These are phyloP conservation scores for Trichophyton benhamiae DNA, from an alignment of 2,329 filamentous ascomycete genomes.

Conservation along the genomic window DNA sequence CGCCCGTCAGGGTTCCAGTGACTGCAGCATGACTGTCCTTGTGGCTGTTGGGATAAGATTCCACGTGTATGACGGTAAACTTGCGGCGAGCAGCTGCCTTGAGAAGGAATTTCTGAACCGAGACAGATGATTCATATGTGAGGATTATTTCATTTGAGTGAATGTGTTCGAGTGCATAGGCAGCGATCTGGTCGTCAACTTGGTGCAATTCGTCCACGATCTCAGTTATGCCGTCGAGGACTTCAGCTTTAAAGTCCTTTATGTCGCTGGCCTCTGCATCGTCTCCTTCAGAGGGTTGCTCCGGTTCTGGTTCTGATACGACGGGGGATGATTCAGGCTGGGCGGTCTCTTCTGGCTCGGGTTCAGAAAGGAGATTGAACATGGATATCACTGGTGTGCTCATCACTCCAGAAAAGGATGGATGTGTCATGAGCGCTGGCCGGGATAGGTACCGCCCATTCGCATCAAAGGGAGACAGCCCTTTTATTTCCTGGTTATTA, in stretches of 20 bases:
- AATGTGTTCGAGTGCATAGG: constrained; percentile 79
- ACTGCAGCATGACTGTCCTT: constrained; percentile 50
- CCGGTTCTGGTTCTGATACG: constrained; percentile 16
- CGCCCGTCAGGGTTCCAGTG: constrained; percentile 40
- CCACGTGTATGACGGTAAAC: constrained; percentile 79
- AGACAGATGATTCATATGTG: constrained; percentile 72
- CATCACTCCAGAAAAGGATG: constrained; percentile 22
- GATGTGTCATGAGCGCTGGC: constrained; percentile 33
- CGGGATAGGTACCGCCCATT: constrained; percentile 32
- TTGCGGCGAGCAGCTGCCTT: constrained; percentile 78
- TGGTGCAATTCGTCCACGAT: constrained; percentile 90
- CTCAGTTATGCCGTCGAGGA: constrained; percentile 87
- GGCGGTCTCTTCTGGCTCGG: constrained; percentile 35
- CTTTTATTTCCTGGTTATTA: not conserved
- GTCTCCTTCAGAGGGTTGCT: constrained; percentile 6
- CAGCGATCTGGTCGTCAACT: constrained; percentile 85
- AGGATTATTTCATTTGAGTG: constrained; percentile 87
- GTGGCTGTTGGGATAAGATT: constrained; percentile 59
- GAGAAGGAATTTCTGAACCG: constrained; percentile 78
- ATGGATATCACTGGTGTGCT: constrained; percentile 55
- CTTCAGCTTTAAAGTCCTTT: constrained; percentile 72
- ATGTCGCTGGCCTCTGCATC: constrained; percentile 19
- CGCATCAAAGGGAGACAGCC: constrained; percentile 6
- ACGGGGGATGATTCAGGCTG: constrained; percentile 28
- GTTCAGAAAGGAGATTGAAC: constrained; percentile 73